Evolutionary conservation across 306 rosid species (phyloP), one percentile per base, ranked within the genome.

Genomic region (Quercus rubra): DNA sequence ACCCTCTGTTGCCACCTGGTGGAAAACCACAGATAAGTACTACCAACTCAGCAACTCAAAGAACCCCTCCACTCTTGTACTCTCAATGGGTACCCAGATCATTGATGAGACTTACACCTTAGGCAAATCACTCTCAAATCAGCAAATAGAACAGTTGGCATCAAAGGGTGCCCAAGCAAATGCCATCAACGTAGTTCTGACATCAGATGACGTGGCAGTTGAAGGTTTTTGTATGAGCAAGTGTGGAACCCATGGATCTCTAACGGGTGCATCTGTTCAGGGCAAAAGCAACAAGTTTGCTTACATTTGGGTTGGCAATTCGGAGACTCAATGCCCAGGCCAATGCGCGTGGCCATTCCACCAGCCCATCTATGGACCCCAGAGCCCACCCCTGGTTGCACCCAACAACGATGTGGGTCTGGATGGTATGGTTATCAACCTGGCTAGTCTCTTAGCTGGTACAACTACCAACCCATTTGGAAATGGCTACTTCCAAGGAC

Each of bases 291-390:
- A 55, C 55, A 86, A 74, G n/a, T 85, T 82, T 9, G 49, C 84
- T 20, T 89, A 89, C 83, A 35, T 88, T 28, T 91, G 94, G 97
- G 94, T 88, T 3, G 97, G 94, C 12, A 88, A 91, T 41, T 90
- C 97, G 0, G 90, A 81, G 73, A 87, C 80, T 1, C 97, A 91
- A 4, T 91, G 97, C 74, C 94, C 94, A 0, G 92, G 94, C 1
- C 88, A 86, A 20, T 91, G 97, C 23, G 92, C 92, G 0, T 91
- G 94, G 96, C 90, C 93, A 0, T 91, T 86, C 73, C 93, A 91
- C 66, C 90, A 85, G 43, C 90, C 93, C 5, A 61, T 89, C 18
- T 88, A 91, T 14, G 97, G 94, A 0, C 89, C 92, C 1, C 91
- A 88, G 55, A 71, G 67, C 70, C 82, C 90, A 10, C 85, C 90